phyloP scores from a whole-genome alignment of 2,329 filamentous ascomycete genomes.

The Diatrype stigma region DNA sequence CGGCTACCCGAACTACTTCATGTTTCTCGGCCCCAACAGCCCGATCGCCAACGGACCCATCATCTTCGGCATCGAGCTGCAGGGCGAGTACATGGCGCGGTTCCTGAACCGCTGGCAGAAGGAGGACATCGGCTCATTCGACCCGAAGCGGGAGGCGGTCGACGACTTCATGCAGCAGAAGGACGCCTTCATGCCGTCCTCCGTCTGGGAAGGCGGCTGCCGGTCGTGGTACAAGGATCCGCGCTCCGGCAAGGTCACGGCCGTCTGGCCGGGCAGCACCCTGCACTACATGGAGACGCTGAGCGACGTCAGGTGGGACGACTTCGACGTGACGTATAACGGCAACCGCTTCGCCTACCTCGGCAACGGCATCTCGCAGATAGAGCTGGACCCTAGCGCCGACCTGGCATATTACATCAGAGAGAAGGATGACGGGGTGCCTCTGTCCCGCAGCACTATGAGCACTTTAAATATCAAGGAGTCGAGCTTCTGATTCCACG shows the following conservation, averaged over 20 bases:
- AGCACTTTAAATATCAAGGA: no score
- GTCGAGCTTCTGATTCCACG: no score
- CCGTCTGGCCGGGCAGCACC: conserved; percentile 40
- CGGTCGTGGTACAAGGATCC: conserved; percentile 46
- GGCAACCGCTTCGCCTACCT: conserved; percentile 36
- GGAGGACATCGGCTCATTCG: conserved; percentile 22
- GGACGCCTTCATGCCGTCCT: conserved; percentile 39
- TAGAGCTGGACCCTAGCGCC: conserved; percentile 33
- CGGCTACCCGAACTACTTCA: conserved; percentile 25
- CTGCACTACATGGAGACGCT: conserved; percentile 48
- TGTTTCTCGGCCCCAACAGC: conserved; percentile 37
- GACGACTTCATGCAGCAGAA: conserved; percentile 46
- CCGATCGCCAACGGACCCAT: conserved; percentile 33
- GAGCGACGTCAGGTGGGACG: conserved; percentile 40
- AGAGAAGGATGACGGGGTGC: conserved; percentile 1
- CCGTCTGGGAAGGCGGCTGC: conserved; percentile 42
- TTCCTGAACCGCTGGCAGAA: conserved; percentile 46
- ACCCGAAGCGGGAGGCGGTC: conserved; percentile 41
- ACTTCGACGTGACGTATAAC: conserved; percentile 38
- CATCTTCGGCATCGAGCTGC: conserved; percentile 34
- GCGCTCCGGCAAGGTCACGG: conserved; percentile 32
- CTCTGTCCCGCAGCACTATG: no score
- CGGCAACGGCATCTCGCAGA: conserved; percentile 39
- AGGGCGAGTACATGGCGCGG: conserved; percentile 47
- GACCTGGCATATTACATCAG: conserved; percentile 29